A percentile compares a stretch with the other conserved stretches of the same genome.
phyloP scores from a whole-genome alignment of 352 stramenopile species.

The Phytophthora syringae region DNA sequence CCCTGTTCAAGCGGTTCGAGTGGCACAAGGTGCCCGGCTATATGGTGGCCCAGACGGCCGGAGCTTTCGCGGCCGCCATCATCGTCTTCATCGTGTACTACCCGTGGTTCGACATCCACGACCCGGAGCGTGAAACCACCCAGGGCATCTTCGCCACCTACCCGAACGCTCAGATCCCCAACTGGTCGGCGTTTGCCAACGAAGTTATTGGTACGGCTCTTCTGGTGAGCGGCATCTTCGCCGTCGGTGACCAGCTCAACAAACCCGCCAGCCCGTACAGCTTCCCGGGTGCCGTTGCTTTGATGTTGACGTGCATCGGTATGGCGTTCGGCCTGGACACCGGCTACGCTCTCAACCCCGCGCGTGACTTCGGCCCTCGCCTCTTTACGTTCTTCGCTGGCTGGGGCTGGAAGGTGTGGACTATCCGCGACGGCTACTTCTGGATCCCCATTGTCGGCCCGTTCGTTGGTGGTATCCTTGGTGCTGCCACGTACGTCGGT shows the following conservation, averaged over 20 bases:
- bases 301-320: slow-evolving; percentile 44
- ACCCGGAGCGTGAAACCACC: slow-evolving; percentile 44
- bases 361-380: slow-evolving; percentile 53
- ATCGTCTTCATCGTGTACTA: slow-evolving; percentile 71
- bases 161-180: slow-evolving; percentile 46
- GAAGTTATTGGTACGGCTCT: slow-evolving; percentile 54
- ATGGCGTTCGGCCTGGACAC: slow-evolving; percentile 50
- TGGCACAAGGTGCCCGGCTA: slow-evolving; percentile 64
- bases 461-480: slow-evolving; percentile 30
- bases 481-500: slow-evolving; percentile 28
- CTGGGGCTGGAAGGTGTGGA: slow-evolving; percentile 53
- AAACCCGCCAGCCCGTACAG: slow-evolving; percentile 49
- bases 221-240: slow-evolving; percentile 51
- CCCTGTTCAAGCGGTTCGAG: slow-evolving; percentile 58
- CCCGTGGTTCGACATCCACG: slow-evolving; percentile 54
- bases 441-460: slow-evolving; percentile 43
- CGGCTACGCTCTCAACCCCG: slow-evolving; percentile 51
- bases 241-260: slow-evolving; percentile 52
- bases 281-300: slow-evolving; percentile 40
- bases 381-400: slow-evolving; percentile 57
- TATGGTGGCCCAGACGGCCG: slow-evolving; percentile 52
- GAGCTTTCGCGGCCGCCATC: slow-evolving; percentile 49
- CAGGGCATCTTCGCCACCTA: slow-evolving; percentile 63
- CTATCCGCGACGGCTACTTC: slow-evolving; percentile 23
- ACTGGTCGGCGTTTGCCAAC: slow-evolving; percentile 46